Evolutionary conservation across 768 basidiomycete genomes (phyloP).

Genomic region (Xerocomellus intermedius): DNA sequence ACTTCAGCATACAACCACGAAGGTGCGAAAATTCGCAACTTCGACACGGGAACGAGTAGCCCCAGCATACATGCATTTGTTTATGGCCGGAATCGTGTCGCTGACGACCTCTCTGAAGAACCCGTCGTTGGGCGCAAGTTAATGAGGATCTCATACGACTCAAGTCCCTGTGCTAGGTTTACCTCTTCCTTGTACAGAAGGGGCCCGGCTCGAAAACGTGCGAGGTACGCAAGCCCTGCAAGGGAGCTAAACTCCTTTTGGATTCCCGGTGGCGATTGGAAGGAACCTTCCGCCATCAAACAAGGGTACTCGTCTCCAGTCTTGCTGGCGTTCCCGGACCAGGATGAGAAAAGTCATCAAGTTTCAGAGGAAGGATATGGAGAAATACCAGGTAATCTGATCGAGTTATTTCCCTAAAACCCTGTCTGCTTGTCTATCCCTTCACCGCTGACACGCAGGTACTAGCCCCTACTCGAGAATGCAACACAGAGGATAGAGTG

Average conservation of each 20-base stretch:
- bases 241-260: not conserved
- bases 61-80: not conserved
- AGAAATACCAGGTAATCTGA: not conserved
- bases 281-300: not conserved
- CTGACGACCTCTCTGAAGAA: constrained; percentile 10
- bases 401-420: not conserved
- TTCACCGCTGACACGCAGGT: not conserved
- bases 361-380: not conserved
- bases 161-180: not conserved
- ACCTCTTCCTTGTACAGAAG: not conserved
- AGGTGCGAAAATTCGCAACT: not conserved
- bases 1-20: not conserved
- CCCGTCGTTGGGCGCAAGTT: not conserved
- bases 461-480: not conserved
- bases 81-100: not conserved
- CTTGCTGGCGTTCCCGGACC: not conserved
- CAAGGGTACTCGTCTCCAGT: not conserved
- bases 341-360: not conserved
- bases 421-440: not conserved
- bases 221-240: not conserved
- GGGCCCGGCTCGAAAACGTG: not conserved
- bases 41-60: not conserved
- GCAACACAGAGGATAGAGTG: not conserved
- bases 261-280: not conserved
- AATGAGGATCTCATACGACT: not conserved